Percentiles rank a stretch among this genome's conserved stretches.
phyloP scores from a whole-genome alignment of 768 basidiomycete species.

The Roridomyces roridus region DNA sequence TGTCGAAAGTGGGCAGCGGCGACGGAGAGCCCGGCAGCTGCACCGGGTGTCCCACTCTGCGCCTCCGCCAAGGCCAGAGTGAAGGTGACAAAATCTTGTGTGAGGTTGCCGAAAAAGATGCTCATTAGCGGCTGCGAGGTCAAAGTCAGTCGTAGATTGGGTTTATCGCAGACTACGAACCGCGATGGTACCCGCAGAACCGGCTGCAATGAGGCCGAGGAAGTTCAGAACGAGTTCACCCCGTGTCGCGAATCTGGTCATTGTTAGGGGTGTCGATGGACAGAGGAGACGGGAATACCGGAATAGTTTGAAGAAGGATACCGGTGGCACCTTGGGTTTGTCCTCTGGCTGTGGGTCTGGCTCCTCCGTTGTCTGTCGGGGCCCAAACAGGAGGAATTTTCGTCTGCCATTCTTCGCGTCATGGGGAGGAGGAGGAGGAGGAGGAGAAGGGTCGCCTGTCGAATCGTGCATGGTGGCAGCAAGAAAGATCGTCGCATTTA shows the following conservation, averaged over 20 bases:
- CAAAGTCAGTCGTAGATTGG: neutral
- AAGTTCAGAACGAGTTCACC: conserved; percentile 70
- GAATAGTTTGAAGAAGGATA: conserved; percentile 9
- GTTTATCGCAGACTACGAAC: neutral
- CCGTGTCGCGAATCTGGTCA: conserved; percentile 65
- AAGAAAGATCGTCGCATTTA: no score
- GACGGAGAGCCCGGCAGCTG: conserved; percentile 36
- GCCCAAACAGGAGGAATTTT: no score
- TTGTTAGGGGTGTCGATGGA: neutral
- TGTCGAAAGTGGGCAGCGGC: conserved; percentile 58
- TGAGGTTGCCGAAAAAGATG: conserved; percentile 84
- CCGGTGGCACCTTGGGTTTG: conserved; percentile 9
- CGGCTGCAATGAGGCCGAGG: conserved; percentile 76
- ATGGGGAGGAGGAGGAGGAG: no score
- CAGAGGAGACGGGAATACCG: neutral
- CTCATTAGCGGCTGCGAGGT: conserved; percentile 72
- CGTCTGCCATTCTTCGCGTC: no score
- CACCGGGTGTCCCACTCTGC: conserved; percentile 26
- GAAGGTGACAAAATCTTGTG: conserved; percentile 74
- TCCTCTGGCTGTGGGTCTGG: no score
- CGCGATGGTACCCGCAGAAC: conserved; percentile 65
- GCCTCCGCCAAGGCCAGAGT: conserved; percentile 34
- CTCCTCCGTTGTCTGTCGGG: no score
- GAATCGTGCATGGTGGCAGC: no score
- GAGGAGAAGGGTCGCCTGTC: no score